Percentiles rank a stretch among this genome's conserved stretches.
Evolutionary conservation across 2,329 filamentous ascomycete genomes (phyloP).

Genomic region (Hymenoscyphus occultus): DNA sequence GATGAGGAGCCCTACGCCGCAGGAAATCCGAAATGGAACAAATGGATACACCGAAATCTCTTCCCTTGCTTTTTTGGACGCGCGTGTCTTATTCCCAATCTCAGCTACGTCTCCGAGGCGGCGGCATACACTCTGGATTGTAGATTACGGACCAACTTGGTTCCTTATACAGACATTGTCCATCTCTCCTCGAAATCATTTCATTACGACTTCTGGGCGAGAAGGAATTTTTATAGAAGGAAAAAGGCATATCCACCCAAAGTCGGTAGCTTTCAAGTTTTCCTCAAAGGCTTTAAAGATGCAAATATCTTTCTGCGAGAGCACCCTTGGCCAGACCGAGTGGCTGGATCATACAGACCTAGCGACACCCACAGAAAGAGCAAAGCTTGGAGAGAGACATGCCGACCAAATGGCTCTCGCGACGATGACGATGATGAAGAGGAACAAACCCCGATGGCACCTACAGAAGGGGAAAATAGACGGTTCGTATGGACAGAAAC

Average conservation of each 20-base stretch:
- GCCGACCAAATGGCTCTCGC: constrained; percentile 58
- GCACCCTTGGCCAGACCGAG: constrained; percentile 93
- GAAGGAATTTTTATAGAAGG: constrained; percentile 81
- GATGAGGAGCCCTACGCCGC: constrained; percentile 98
- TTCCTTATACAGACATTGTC: constrained; percentile 95
- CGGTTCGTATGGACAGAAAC: constrained; percentile 81
- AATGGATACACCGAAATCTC: constrained; percentile 97
- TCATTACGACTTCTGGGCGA: constrained; percentile 97
- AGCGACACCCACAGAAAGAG: constrained; percentile 66
- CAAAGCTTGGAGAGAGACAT: constrained; percentile 77
- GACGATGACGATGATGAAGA: constrained; percentile 60
- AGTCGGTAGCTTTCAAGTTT: constrained; percentile 94
- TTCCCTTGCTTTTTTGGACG: constrained; percentile 97
- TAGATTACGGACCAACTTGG: constrained; percentile 84
- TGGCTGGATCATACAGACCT: constrained; percentile 61
- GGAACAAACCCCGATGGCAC: constrained; percentile 41
- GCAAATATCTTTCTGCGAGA: constrained; percentile 93
- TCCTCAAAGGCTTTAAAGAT: constrained; percentile 94
- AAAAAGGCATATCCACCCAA: constrained; percentile 86
- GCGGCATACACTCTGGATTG: constrained; percentile 93
- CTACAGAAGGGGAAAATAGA: constrained; percentile 25
- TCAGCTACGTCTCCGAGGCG: constrained; percentile 96
- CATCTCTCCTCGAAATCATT: constrained; percentile 94
- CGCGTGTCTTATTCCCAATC: constrained; percentile 90
- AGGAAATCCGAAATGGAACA: constrained; percentile 98